Percentiles rank a stretch among this genome's conserved stretches.
These are phyloP conservation scores for Aspergillus latus DNA, from an alignment of 2,329 filamentous ascomycete species.

Conservation along the genomic window DNA sequence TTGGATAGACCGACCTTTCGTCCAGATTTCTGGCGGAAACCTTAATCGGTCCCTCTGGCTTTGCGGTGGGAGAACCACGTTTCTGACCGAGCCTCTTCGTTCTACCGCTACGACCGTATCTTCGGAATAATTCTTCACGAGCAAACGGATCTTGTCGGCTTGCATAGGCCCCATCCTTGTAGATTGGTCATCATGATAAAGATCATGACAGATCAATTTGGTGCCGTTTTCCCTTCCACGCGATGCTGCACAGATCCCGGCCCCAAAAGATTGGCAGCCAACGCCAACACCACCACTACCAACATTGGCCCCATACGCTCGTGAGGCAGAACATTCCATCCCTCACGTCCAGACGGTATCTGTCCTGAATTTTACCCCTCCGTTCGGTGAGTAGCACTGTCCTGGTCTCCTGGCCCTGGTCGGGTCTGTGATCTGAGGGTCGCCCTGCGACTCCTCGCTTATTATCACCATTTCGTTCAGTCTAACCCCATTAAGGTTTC, in stretches of 20 bases:
- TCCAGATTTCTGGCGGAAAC: slow-evolving; percentile 12
- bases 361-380: no score
- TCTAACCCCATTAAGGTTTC: background rate
- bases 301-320: background rate
- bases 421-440: background rate
- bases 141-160: background rate
- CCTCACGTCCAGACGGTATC: background rate
- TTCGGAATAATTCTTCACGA: background rate
- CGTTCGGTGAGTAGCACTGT: no score
- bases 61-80: slow-evolving; percentile 12
- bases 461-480: no score
- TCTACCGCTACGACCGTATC: background rate
- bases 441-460: background rate
- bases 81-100: slow-evolving; percentile 14
- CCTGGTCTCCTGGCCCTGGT: no score
- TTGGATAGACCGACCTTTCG: slow-evolving; percentile 18
- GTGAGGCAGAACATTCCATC: background rate
- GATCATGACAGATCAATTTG: background rate
- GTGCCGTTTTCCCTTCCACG: background rate
- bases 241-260: background rate
- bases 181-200: background rate
- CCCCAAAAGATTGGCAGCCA: background rate
- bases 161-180: background rate
- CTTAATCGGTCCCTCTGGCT: slow-evolving; percentile 10
- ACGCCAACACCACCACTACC: background rate